Percentiles rank a stretch among this genome's conserved stretches.
Conservation (phyloP, 768 basidiomycete species). For the Agrocybe chaxingu region DNA sequence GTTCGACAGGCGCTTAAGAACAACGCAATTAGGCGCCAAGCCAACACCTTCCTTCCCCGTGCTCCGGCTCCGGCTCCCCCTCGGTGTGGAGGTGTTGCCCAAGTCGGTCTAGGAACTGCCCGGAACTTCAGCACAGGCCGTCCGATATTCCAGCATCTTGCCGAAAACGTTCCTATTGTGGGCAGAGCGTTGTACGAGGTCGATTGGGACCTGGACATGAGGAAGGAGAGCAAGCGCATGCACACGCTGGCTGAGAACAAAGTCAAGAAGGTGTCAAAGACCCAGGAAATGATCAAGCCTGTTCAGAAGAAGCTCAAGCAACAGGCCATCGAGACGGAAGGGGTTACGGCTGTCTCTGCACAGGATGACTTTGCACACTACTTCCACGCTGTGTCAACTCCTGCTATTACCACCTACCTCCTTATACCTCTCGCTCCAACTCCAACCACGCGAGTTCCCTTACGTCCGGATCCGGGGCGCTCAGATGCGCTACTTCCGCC, state of each 20-base stretch:
- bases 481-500: constrained; percentile 39
- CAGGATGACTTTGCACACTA: constrained; percentile 53
- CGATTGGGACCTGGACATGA: constrained; percentile 60
- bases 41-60: constrained; percentile 53
- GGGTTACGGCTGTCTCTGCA: constrained; percentile 5
- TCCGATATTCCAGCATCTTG: constrained; percentile 76
- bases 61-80: constrained; percentile 42
- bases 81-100: constrained; percentile 39
- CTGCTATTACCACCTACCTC: constrained; percentile 58
- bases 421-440: constrained; percentile 78
- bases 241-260: constrained; percentile 15
- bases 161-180: constrained; percentile 77
- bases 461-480: constrained; percentile 30
- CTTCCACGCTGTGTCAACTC: constrained; percentile 40
- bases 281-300: constrained; percentile 32
- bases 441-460: constrained; percentile 62
- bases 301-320: constrained; percentile 2
- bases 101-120: constrained; percentile 74
- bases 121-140: constrained; percentile 72
- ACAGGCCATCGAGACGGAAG: constrained; percentile 4
- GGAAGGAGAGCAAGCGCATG: constrained; percentile 34
- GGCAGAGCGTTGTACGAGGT: constrained; percentile 72
- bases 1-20: constrained; percentile 45
- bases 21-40: constrained; percentile 36
- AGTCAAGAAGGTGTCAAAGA: constrained; percentile 20